These are phyloP conservation scores for Rhizopogon vinicolor DNA, from an alignment of 768 basidiomycete genomes.

Conservation along the genomic window DNA sequence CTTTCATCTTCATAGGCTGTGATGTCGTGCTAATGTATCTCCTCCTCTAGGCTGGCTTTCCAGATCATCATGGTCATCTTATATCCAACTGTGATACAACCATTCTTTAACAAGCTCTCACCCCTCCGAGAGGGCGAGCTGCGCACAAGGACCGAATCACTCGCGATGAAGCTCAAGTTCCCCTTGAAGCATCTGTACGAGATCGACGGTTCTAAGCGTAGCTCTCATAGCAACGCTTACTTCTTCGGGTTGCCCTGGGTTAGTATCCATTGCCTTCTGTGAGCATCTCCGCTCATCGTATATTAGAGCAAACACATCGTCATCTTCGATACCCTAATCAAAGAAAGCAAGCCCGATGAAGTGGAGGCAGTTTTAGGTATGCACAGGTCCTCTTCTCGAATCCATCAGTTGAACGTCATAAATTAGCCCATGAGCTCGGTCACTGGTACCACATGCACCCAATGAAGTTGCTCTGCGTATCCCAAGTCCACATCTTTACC, in stretches of 20 bases:
- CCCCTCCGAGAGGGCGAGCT: conserved; percentile 77
- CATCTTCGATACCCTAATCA: conserved; percentile 95
- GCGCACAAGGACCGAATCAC: conserved; percentile 66
- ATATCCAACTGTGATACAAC: conserved; percentile 87
- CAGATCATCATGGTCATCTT: conserved; percentile 81
- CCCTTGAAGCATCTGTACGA: conserved; percentile 93
- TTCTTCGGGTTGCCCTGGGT: conserved; percentile 98
- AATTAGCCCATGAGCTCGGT: conserved; percentile 85
- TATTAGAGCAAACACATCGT: conserved; percentile 87
- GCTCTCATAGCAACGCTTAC: conserved; percentile 96
- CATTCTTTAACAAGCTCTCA: conserved; percentile 95
- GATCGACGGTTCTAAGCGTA: conserved; percentile 95
- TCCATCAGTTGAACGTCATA: not conserved
- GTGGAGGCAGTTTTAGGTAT: conserved; percentile 90
- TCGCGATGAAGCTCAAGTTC: conserved; percentile 84
- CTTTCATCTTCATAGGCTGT: not conserved
- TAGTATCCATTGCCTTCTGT: conserved; percentile 12
- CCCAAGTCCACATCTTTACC: conserved; percentile 83
- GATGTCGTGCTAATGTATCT: not conserved
- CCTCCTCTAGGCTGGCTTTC: conserved; percentile 58
- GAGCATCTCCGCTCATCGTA: not conserved
- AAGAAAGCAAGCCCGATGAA: conserved; percentile 84
- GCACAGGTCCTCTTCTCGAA: conserved; percentile 2
- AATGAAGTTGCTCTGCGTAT: conserved; percentile 80
- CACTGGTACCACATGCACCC: conserved; percentile 96